Percentiles rank a stretch among this genome's conserved stretches.
Evolutionary conservation across 306 rosid genomes (phyloP).

Genomic region (Vigna trinervia): DNA sequence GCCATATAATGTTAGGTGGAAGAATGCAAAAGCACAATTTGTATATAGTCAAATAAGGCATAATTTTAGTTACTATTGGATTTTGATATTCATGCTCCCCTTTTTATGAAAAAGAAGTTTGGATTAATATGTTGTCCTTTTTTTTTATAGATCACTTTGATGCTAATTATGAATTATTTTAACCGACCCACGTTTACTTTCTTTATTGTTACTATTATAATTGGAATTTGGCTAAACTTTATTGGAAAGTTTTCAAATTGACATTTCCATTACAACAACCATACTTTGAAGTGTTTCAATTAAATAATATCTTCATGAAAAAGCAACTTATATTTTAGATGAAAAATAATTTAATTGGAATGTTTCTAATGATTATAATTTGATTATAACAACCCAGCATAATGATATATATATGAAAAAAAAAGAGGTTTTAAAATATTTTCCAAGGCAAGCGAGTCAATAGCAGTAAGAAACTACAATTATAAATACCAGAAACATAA

Average conservation of each 20-base stretch:
- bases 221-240: not conserved
- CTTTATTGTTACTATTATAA: not conserved
- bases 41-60: slow-evolving; percentile 47
- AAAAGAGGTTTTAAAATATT: too few relatives aligned
- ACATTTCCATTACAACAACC: too few relatives aligned
- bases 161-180: not conserved
- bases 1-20: slow-evolving; percentile 28
- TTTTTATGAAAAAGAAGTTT: not conserved
- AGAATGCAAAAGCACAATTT: slow-evolving; percentile 38
- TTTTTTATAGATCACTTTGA: not conserved
- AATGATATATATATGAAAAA: too few relatives aligned
- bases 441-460: too few relatives aligned
- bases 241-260: not conserved
- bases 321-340: too few relatives aligned
- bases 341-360: too few relatives aligned
- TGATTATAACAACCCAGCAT: too few relatives aligned
- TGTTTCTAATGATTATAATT: too few relatives aligned
- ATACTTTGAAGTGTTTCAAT: not conserved
- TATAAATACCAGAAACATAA: too few relatives aligned
- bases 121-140: not conserved
- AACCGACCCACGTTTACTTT: not conserved
- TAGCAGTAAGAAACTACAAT: too few relatives aligned
- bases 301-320: too few relatives aligned
- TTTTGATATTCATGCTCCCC: not conserved
- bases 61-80: slow-evolving; percentile 39